Conservation (phyloP, 2,329 filamentous ascomycete genomes). For the Talaromyces sp. region DNA sequence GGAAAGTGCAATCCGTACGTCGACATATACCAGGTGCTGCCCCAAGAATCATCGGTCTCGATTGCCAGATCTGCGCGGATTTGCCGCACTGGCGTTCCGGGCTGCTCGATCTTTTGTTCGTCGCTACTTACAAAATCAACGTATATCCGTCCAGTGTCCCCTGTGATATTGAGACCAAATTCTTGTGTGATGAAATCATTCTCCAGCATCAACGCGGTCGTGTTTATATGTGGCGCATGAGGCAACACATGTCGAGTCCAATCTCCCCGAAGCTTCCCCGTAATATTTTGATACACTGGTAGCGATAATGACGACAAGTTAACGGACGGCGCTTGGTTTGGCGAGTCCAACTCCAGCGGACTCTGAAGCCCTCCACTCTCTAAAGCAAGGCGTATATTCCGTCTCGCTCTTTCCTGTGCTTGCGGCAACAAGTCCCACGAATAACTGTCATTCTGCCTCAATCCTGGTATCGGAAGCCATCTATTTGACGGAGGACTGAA, state of each 20-base stretch:
- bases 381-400: slow-evolving; percentile 48
- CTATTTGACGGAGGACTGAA: slow-evolving; percentile 47
- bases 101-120: slow-evolving; percentile 30
- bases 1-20: slow-evolving; percentile 85
- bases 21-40: slow-evolving; percentile 74
- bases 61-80: slow-evolving; percentile 69
- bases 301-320: slow-evolving; percentile 44
- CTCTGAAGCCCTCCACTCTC: slow-evolving; percentile 33
- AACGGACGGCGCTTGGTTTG: slow-evolving; percentile 28
- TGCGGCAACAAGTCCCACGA: slow-evolving; percentile 71
- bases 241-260: slow-evolving; percentile 62
- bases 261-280: slow-evolving; percentile 71
- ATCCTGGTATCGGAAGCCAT: slow-evolving; percentile 73
- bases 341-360: slow-evolving; percentile 30
- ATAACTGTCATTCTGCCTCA: slow-evolving; percentile 70
- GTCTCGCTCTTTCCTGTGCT: slow-evolving; percentile 65
- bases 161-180: slow-evolving; percentile 81
- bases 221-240: slow-evolving; percentile 57
- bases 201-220: slow-evolving; percentile 63
- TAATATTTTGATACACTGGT: slow-evolving; percentile 73
- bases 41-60: slow-evolving; percentile 67
- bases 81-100: slow-evolving; percentile 59
- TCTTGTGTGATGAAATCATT: slow-evolving; percentile 65
- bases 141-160: slow-evolving; percentile 65
- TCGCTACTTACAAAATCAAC: slow-evolving; percentile 63